These are phyloP conservation scores for Candida silvatica DNA, from an alignment of 805 yeast species.

Conservation along the genomic window DNA sequence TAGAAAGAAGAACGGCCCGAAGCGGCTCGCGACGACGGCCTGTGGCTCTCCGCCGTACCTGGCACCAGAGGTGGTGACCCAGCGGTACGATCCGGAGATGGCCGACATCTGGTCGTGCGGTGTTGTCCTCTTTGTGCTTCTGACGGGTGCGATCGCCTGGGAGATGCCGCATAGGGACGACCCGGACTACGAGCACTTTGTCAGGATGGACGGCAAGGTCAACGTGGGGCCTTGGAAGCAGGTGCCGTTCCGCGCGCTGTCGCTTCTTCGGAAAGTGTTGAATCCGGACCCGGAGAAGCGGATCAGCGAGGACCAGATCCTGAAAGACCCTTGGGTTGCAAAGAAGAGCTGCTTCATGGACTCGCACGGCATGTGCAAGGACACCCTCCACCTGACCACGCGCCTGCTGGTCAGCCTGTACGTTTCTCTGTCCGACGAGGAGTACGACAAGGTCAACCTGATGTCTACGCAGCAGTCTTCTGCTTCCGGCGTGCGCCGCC, in stretches of 20 bases:
- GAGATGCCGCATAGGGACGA: conserved; percentile 51
- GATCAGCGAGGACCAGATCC: conserved; percentile 30
- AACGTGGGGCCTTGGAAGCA: conserved; percentile 45
- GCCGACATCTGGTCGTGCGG: conserved; percentile 71
- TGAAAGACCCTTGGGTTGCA: conserved; percentile 49
- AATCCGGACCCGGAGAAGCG: conserved; percentile 40
- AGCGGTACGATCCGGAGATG: conserved; percentile 44
- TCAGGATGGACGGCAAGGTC: conserved; percentile 37
- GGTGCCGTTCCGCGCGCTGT: conserved; percentile 38
- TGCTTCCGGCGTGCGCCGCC: background rate
- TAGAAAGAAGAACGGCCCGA: conserved; percentile 37
- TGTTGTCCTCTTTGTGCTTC: conserved; percentile 48
- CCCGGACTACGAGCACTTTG: conserved; percentile 26
- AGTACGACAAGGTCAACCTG: conserved; percentile 24
- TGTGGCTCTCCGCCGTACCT: conserved; percentile 74
- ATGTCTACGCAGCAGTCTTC: conserved; percentile 4
- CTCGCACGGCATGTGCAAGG: conserved; percentile 40
- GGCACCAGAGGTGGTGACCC: conserved; percentile 61
- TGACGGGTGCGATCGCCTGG: conserved; percentile 69
- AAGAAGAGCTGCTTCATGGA: conserved; percentile 34
- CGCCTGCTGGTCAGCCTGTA: conserved; percentile 42
- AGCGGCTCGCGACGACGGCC: conserved; percentile 38
- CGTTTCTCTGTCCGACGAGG: conserved; percentile 44
- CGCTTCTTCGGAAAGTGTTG: conserved; percentile 44
- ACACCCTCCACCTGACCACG: conserved; percentile 42